phyloP scores from a whole-genome alignment of 2,329 filamentous ascomycete species.

The Beauveria sp. region DNA sequence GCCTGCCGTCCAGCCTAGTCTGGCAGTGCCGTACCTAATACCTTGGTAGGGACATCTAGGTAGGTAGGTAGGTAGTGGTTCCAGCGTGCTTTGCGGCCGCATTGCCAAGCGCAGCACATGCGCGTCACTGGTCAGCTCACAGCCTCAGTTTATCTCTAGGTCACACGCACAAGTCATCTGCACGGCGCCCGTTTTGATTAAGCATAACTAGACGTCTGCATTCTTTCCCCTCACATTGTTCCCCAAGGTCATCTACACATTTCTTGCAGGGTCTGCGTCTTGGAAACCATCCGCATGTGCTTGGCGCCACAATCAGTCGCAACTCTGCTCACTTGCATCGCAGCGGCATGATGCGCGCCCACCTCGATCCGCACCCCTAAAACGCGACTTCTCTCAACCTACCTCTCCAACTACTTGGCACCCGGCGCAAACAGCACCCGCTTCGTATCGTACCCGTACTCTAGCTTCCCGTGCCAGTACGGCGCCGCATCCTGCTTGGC shows the following conservation, averaged over 20 bases:
- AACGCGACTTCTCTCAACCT: neutral
- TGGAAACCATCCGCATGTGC: neutral
- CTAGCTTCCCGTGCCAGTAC: conserved; percentile 54
- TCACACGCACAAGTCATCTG: conserved; percentile 4
- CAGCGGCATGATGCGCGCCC: neutral
- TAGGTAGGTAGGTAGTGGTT: neutral
- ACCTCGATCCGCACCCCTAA: neutral
- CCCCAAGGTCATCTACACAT: neutral
- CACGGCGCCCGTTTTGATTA: neutral
- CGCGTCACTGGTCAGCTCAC: neutral
- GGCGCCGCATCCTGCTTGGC: conserved; percentile 48
- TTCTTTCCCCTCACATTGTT: neutral
- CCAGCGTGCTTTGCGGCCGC: neutral
- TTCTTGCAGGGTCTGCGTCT: too few species aligned
- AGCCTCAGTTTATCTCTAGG: neutral
- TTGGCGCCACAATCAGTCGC: neutral
- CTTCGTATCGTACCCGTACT: conserved; percentile 59
- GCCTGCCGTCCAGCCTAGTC: too few species aligned
- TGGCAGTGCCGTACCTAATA: neutral
- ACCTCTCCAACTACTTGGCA: conserved; percentile 26
- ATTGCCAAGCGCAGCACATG: neutral
- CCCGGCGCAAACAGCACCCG: conserved; percentile 48
- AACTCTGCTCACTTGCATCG: too few species aligned
- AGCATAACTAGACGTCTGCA: neutral
- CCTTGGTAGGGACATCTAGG: neutral